Conservation (phyloP, 2,329 filamentous ascomycete genomes). For the Penicillium sp. region DNA sequence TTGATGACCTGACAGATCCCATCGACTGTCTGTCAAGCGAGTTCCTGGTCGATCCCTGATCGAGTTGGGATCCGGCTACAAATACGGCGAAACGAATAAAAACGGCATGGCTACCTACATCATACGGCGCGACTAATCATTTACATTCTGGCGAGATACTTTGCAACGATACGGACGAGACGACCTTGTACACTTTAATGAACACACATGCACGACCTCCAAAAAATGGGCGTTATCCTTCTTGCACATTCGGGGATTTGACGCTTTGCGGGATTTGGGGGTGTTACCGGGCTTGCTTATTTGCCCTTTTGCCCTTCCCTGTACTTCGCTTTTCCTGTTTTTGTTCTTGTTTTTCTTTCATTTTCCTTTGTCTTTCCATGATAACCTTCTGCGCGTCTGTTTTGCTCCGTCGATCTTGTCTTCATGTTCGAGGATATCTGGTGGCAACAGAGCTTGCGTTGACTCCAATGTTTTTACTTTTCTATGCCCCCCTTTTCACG, state of each 20-base stretch:
- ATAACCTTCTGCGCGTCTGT: constrained; percentile 1
- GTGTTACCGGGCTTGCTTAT: constrained; percentile 1
- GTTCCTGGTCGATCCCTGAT: constrained; percentile 35
- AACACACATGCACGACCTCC: constrained; percentile 13
- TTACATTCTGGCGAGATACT: constrained; percentile 15
- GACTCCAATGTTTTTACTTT: constrained; percentile 13
- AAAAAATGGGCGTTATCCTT: constrained; percentile 13
- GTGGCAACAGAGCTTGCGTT: neutral
- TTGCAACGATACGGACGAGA: constrained; percentile 24
- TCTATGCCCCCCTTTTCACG: constrained; percentile 10
- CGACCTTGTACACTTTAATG: constrained; percentile 26
- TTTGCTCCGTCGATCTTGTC: constrained; percentile 9
- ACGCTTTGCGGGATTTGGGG: constrained; percentile 9
- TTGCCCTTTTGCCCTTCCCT: constrained; percentile 9
- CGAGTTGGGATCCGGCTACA: neutral
- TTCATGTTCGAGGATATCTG: constrained; percentile 9
- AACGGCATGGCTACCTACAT: constrained; percentile 12
- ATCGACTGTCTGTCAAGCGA: constrained; percentile 41
- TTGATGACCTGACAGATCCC: constrained; percentile 35
- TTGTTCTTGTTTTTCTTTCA: constrained; percentile 17
- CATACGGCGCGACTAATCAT: constrained; percentile 12
- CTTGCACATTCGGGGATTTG: constrained; percentile 12
- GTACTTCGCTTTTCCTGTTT: constrained; percentile 23
- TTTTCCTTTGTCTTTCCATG: constrained; percentile 13
- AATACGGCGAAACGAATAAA: neutral